Conservation (phyloP, 225 moss, liverwort and hornwort species). For the Physcomitrium patens region DNA sequence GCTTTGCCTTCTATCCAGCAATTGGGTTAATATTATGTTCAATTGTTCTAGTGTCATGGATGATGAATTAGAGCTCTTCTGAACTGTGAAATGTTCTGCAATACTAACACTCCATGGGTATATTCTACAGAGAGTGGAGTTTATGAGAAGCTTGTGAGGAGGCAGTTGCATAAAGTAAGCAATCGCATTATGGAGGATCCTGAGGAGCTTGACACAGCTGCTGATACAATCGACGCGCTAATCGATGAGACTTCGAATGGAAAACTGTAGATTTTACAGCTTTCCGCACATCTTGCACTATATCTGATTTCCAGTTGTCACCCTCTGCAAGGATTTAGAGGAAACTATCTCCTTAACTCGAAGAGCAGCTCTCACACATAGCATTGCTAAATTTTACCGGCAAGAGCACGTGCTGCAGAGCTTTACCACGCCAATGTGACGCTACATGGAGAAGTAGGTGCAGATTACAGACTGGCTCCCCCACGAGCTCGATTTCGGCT, state of each 20-base stretch:
- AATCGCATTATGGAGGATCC: constrained; percentile 60
- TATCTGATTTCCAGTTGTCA: constrained; percentile 15
- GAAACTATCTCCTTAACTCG: constrained; percentile 20
- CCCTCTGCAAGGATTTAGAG: constrained; percentile 18
- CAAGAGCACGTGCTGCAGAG: constrained; percentile 27
- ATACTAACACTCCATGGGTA: not conserved
- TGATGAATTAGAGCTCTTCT: not conserved
- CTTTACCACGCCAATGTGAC: constrained; percentile 13
- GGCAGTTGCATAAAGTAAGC: constrained; percentile 91
- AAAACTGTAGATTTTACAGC: constrained; percentile 28
- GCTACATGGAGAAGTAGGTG: constrained; percentile 16
- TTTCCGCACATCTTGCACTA: constrained; percentile 12
- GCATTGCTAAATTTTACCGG: constrained; percentile 47
- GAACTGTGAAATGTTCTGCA: not conserved
- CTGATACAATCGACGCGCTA: constrained; percentile 60
- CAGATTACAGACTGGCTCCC: constrained; percentile 15
- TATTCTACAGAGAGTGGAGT: constrained; percentile 69
- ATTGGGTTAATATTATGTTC: not conserved
- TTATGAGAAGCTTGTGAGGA: constrained; percentile 93
- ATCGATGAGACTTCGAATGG: constrained; percentile 48
- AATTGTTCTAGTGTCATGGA: not conserved
- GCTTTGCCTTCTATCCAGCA: not conserved
- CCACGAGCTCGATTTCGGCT: constrained; percentile 1
- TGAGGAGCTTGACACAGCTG: constrained; percentile 48
- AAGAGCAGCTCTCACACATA: constrained; percentile 46